Conservation (phyloP, 2,329 filamentous ascomycete species). For the Scolecobasidium constrictum region DNA sequence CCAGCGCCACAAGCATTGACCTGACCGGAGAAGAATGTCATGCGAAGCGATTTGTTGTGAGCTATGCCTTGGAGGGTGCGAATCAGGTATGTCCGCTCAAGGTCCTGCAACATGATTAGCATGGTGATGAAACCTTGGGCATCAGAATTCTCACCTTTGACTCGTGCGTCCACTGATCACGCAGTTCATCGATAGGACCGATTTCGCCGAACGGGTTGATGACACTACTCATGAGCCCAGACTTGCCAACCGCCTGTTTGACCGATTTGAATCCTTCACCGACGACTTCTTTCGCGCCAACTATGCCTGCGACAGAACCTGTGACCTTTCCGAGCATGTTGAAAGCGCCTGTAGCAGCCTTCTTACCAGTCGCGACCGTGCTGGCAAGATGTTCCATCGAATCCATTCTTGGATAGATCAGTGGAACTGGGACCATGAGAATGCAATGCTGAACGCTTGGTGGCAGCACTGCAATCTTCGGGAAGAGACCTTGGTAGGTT, state of each 20-base stretch:
- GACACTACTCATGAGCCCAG: slow-evolving; percentile 88
- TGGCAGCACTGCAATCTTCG: slow-evolving; percentile 82
- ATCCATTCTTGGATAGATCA: slow-evolving; percentile 85
- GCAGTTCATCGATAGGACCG: slow-evolving; percentile 84
- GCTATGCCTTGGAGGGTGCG: slow-evolving; percentile 90
- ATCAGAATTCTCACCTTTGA: slow-evolving; percentile 54
- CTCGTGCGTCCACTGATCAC: slow-evolving; percentile 97
- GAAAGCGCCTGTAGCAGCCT: slow-evolving; percentile 91
- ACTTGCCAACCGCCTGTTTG: slow-evolving; percentile 94
- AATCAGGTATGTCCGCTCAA: slow-evolving; percentile 93
- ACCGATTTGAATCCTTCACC: slow-evolving; percentile 87
- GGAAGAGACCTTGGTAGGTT: slow-evolving; percentile 95
- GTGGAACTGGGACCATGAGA: slow-evolving; percentile 86
- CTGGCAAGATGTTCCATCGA: slow-evolving; percentile 84
- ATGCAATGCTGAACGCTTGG: slow-evolving; percentile 93
- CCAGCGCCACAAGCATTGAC: slow-evolving; percentile 89
- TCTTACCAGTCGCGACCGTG: slow-evolving; percentile 89
- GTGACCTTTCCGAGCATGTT: slow-evolving; percentile 94
- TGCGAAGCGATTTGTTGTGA: slow-evolving; percentile 87
- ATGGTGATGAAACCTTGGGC: slow-evolving; percentile 12
- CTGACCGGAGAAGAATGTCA: slow-evolving; percentile 92
- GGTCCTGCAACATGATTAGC: slow-evolving; percentile 43
- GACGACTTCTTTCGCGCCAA: slow-evolving; percentile 88
- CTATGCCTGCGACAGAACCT: slow-evolving; percentile 86
- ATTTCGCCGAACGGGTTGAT: slow-evolving; percentile 94